phyloP scores from a whole-genome alignment of 1,139 yeast species.

The Debaryomyces sp. region DNA sequence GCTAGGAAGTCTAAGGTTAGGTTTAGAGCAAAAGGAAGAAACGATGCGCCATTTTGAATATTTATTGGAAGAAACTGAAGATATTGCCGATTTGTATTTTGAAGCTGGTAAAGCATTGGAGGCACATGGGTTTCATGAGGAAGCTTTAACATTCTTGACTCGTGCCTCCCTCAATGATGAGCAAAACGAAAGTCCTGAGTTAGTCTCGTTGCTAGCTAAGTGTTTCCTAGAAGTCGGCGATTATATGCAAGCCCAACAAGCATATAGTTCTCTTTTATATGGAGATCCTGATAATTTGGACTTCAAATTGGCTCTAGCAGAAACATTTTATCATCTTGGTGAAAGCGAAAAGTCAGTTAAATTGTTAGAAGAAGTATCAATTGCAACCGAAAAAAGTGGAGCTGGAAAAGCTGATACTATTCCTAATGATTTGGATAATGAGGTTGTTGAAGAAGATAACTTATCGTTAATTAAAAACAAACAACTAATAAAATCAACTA shows the following conservation, averaged over 20 bases:
- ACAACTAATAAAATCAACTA: constrained; percentile 19
- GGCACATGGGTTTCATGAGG: constrained; percentile 65
- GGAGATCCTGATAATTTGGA: constrained; percentile 70
- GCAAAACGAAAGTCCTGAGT: constrained; percentile 44
- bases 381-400: constrained; percentile 23
- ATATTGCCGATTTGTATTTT: constrained; percentile 69
- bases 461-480: constrained; percentile 27
- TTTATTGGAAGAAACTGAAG: constrained; percentile 59
- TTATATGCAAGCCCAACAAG: constrained; percentile 66
- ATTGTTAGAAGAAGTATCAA: constrained; percentile 54
- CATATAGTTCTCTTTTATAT: constrained; percentile 59
- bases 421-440: constrained; percentile 16
- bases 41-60: constrained; percentile 66
- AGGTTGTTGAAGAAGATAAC: constrained; percentile 14
- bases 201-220: constrained; percentile 68
- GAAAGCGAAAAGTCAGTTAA: constrained; percentile 63
- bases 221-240: constrained; percentile 78
- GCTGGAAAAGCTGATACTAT: constrained; percentile 20
- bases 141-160: constrained; percentile 67
- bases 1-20: constrained; percentile 72
- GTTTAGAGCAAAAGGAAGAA: constrained; percentile 64
- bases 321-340: constrained; percentile 73
- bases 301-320: constrained; percentile 77
- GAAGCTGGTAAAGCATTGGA: constrained; percentile 79
- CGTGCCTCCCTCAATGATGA: constrained; percentile 57